Conservation (phyloP, 2,329 filamentous ascomycete genomes). For the Calonectria fujianensis region DNA sequence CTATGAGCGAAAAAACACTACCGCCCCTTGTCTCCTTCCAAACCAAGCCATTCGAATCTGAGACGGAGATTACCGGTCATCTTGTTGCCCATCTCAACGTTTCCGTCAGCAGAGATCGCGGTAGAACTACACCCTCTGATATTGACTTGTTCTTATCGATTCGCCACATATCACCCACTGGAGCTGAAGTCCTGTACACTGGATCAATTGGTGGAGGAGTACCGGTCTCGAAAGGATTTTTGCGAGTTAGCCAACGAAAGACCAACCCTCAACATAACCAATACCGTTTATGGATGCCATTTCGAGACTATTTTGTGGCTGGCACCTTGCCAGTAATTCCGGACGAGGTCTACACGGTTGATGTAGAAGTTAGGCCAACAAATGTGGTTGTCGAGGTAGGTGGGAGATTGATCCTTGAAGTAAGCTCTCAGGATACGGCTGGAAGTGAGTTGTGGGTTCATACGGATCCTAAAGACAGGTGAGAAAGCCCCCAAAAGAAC, state of each 20-base stretch:
- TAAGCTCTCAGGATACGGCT: not conserved
- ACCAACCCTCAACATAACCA: not conserved
- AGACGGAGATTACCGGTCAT: slow-evolving; percentile 82
- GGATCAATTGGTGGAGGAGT: slow-evolving; percentile 1
- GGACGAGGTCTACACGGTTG: not conserved
- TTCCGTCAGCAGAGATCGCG: slow-evolving; percentile 73
- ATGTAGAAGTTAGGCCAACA: not conserved
- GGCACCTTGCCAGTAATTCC: not conserved
- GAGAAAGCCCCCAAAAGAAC: not conserved
- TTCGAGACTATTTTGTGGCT: not conserved
- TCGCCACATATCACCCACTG: slow-evolving; percentile 71
- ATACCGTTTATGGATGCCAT: not conserved
- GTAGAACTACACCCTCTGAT: slow-evolving; percentile 61
- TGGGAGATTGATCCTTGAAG: not conserved
- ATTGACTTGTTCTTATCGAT: slow-evolving; percentile 79
- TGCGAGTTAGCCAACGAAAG: not conserved
- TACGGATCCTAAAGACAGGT: not conserved
- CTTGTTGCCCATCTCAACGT: slow-evolving; percentile 78
- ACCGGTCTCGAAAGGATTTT: not conserved
- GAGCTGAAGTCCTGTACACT: slow-evolving; percentile 52
- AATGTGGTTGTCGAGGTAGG: slow-evolving; percentile 4
- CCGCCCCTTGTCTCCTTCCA: slow-evolving; percentile 72
- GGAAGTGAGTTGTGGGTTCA: not conserved
- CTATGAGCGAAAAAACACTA: slow-evolving; percentile 73
- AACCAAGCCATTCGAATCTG: slow-evolving; percentile 72